phyloP scores from a whole-genome alignment of 176 grass and related monocot species.

The Microstegium vimineum region DNA sequence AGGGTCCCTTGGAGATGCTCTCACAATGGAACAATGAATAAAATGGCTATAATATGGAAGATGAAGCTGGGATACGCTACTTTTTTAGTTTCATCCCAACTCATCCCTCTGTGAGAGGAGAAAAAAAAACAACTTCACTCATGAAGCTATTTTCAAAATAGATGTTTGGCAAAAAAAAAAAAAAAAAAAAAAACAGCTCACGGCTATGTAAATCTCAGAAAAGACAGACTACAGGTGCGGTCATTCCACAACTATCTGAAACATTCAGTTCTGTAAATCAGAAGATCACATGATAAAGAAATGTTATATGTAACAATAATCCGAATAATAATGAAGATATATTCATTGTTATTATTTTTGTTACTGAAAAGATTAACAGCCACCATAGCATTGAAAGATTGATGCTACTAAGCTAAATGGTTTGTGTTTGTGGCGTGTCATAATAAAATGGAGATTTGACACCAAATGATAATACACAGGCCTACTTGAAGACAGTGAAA shows the following conservation, averaged over 20 bases:
- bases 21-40: too few species aligned
- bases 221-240: background rate
- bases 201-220: background rate
- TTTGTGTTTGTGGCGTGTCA: background rate
- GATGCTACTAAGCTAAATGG: background rate
- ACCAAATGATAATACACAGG: background rate
- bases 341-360: background rate
- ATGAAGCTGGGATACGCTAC: too few species aligned
- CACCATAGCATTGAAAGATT: background rate
- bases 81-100: too few species aligned
- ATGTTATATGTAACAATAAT: background rate
- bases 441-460: background rate
- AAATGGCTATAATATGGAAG: too few species aligned
- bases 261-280: background rate
- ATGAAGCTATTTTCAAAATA: too few species aligned
- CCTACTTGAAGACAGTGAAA: background rate
- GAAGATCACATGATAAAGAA: background rate
- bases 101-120: too few species aligned
- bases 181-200: too few species aligned
- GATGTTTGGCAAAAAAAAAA: too few species aligned
- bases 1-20: too few species aligned
- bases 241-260: background rate
- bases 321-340: background rate
- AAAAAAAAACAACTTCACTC: too few species aligned
- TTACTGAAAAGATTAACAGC: background rate